A percentile compares a stretch with the other conserved stretches of the same genome.
These are phyloP conservation scores for Pachysandra terminalis DNA, from an alignment of 164 flowering plant genomes.

Conservation along the genomic window DNA sequence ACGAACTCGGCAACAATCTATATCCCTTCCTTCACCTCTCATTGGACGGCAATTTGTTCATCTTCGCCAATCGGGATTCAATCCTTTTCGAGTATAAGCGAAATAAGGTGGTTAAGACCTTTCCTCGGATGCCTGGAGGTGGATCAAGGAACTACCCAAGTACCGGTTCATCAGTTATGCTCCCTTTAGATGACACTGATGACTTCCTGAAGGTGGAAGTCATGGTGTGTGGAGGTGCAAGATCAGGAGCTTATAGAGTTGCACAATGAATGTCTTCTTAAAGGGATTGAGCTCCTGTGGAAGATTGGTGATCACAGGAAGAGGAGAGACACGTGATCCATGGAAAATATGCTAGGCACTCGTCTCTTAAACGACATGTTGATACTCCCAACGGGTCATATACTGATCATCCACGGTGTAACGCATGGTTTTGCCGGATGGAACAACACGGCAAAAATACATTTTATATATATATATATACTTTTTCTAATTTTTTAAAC, in stretches of 20 bases:
- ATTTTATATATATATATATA: too few species aligned
- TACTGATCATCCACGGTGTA: constrained; percentile 68
- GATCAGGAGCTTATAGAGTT: constrained; percentile 36
- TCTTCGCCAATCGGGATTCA: too few species aligned
- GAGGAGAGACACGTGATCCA: constrained; percentile 40
- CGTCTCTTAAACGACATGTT: constrained; percentile 61
- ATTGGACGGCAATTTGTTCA: too few species aligned
- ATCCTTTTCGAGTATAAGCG: constrained; percentile 50
- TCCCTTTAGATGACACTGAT: constrained; percentile 62
- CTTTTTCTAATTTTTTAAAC: too few species aligned
- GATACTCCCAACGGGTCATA: constrained; percentile 55
- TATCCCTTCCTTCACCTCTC: constrained; percentile 72
- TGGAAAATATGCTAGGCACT: constrained; percentile 68
- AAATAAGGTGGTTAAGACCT: constrained; percentile 41
- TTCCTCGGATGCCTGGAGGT: constrained; percentile 62
- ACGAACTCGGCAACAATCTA: constrained; percentile 41
- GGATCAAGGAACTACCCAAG: too few species aligned
- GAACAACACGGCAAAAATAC: constrained; percentile 36
- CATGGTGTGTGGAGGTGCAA: constrained; percentile 75
- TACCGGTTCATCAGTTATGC: constrained; percentile 61
- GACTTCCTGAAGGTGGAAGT: constrained; percentile 51
- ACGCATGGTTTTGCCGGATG: constrained; percentile 51
- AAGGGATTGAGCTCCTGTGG: too few species aligned
- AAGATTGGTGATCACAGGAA: constrained; percentile 59
- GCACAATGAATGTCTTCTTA: constrained; percentile 33